Evolutionary conservation across 2,329 filamentous ascomycete genomes (phyloP), one percentile per base, ranked within the genome.

Genomic region (Grosmannia huntii): DNA sequence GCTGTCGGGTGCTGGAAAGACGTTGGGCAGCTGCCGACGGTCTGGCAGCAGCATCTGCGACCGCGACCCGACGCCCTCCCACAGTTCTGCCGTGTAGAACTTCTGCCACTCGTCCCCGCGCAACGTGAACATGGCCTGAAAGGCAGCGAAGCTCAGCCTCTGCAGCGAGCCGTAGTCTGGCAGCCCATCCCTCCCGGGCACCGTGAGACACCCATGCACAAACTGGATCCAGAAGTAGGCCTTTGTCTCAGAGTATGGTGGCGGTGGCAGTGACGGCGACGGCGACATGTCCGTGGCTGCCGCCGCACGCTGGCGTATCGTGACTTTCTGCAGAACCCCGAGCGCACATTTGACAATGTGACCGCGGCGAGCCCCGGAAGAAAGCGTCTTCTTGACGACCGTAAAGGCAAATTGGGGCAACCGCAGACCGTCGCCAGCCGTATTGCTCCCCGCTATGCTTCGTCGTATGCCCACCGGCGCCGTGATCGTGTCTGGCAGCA

Each of bases 201-300:
- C 48, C 5, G 14, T 36, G 12, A 55, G 21, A n/a, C 53, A 55
- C 10, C 21, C 36, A 19, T 55, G 53, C 14, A 55, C 23, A 21
- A 44, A 44, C 36, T 55, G 53, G 36, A 55, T 41, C 53, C 53
- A 55, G 16, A 55, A 55, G 31, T 55, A 55, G 21, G 53, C 53
- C 38, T 55, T 16, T 5, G 53, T 55, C 16, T 55, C 53, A 2
- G 53, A 55, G 36, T 55, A 55, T 25, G 48, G 48, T 0, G 53
- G 33, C 21, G 53, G 36, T 16, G 31, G 31, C 21, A 36, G 36
- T 16, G 31, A n/a, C 14, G 52, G 19, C 31, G 28, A 9, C 12
- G 21, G 12, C 16, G 48, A n/a, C 14, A 19, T 9, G 48, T 7
- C 48, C 12, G 23, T 28, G 1, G 48, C 23, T n/a, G 53, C 23